phyloP scores from a whole-genome alignment of 768 basidiomycete species.

The Fibroporia radiculosa region DNA sequence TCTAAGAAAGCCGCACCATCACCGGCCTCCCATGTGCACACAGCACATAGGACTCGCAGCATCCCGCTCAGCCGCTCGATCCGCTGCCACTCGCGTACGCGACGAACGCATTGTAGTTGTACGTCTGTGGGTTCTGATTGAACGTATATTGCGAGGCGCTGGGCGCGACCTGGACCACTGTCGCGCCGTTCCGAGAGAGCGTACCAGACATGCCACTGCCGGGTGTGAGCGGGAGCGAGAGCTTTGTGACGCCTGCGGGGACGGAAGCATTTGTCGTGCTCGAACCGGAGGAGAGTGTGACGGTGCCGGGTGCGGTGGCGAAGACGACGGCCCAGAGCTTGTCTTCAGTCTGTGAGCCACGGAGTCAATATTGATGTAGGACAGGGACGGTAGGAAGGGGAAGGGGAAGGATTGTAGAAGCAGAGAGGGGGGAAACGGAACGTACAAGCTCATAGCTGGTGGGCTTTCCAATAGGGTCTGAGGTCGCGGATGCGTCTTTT shows the following conservation, averaged over 20 bases:
- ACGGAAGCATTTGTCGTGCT: slow-evolving; percentile 32
- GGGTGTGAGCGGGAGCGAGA: slow-evolving; percentile 47
- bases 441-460: slow-evolving; percentile 45
- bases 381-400: not conserved
- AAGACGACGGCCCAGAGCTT: slow-evolving; percentile 63
- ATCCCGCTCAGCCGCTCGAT: no score
- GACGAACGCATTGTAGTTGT: slow-evolving; percentile 61
- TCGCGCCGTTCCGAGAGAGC: slow-evolving; percentile 42
- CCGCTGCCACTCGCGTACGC: slow-evolving; percentile 20
- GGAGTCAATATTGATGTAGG: not conserved
- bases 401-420: not conserved
- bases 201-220: slow-evolving; percentile 48
- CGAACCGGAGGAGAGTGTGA: slow-evolving; percentile 39
- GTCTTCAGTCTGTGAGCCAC: slow-evolving; percentile 30
- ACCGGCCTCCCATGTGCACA: no score
- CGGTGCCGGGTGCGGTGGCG: slow-evolving; percentile 41
- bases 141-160: slow-evolving; percentile 36
- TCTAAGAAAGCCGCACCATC: no score
- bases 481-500: slow-evolving; percentile 33
- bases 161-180: slow-evolving; percentile 42
- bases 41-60: no score
- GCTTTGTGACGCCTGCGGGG: slow-evolving; percentile 50
- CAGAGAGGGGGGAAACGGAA: slow-evolving; percentile 11
- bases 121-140: slow-evolving; percentile 26
- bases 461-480: slow-evolving; percentile 40